Evolutionary conservation across 1,284 basidiomycete species (phyloP), one percentile per base, ranked within the genome.

Genomic region (Puccinia triticina): DNA sequence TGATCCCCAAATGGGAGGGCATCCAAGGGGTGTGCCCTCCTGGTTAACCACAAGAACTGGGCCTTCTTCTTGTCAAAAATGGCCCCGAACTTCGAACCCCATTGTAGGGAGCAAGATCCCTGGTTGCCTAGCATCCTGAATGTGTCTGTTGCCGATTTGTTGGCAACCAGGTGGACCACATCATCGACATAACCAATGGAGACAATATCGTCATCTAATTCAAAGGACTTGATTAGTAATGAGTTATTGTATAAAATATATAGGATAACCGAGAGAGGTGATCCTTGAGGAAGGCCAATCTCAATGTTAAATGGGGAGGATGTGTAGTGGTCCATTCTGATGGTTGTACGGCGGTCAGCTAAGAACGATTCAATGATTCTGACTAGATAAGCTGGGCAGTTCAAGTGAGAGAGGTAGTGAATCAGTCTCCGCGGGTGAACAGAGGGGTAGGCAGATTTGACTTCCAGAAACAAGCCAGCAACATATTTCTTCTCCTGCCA

Each of bases 131-230:
- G 32, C 3, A 21, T n/a, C 10, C 34, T 5, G 23, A 26, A 26
- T 23, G 32, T 34, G n/a, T 32, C 34, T n/a, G 10, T 26, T 26
- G 34, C 10, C 8, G 23, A 11, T 29, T 32, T 32, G 37, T 32
- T 12, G 12, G 40, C 40, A 4, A 43, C 40, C 40, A 43, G 40
- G 12, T 43, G 40, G 4, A 43, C 40, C 7, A 76, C 74, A 61
- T 59, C 50, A 57, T 76, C 74, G 8, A 76, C 55, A 59, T 55
- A 76, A 4, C 74, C 74, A 11, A 76, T 23, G 18, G 73, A 75
- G 32, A 55, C 53, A 5, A 3, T 57, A 29, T 75, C 48, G 11
- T 66, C 29, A 5, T 48, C n/a, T n/a, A 23, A 26, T 11, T 10
- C 10, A 18, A 12, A 21, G 12, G 50, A 29, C 8, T 75, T 26